Base-by-base conservation (phyloP, 2,329 filamentous ascomycete genomes). In the Aspergillus sp. region DNA sequence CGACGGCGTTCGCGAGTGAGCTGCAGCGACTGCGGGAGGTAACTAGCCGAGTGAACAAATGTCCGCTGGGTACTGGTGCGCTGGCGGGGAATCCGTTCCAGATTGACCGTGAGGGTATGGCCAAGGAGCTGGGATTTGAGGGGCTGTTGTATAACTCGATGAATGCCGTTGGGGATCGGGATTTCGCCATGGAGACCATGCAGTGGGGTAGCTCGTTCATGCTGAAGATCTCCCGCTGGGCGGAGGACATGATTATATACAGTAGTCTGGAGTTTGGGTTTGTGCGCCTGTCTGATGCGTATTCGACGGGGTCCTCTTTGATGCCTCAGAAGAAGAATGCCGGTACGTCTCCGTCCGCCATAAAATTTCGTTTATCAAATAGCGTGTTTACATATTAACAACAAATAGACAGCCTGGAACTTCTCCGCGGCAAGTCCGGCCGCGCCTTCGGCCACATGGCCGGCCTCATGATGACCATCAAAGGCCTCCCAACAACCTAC, bases 301-400 rank as follows among this genome's bases (percentile, higher is more conserved):
- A 91, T 67, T 82, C 79, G 0, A 91, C 87, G 0, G 86, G 86
- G 4, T 85, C 80, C 55, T 83, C 78, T 3, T 71, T 89, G 46
- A 89, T 90, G 85, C 85, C 86, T 2, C 82, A 93, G 64, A 91
- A 91, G 78, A 88, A 89, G 75, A 90, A 90, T 69, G 65, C 65
- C 48, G 65, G 66, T 57, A 36, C 45, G 54, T 55, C 33, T 8
- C 27, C 33, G 19, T 19, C 19, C 19, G 2, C 19, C 19, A 19
- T 19, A 19, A 19, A 19, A 1, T 19, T 19, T 19, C 2, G 19
- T 19, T 19, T 19, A 19, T 19, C 19, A 19, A 19, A 19, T 19
- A 19, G 19, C 19, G 19, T 19, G 19, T 19, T 1, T 2, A 19
- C 19, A 19, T 19, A 19, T 2, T 19, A 19, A 19, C 19, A 19